These are phyloP conservation scores for Jacaranda copaia DNA, from an alignment of 257 asterid genomes.

Conservation along the genomic window DNA sequence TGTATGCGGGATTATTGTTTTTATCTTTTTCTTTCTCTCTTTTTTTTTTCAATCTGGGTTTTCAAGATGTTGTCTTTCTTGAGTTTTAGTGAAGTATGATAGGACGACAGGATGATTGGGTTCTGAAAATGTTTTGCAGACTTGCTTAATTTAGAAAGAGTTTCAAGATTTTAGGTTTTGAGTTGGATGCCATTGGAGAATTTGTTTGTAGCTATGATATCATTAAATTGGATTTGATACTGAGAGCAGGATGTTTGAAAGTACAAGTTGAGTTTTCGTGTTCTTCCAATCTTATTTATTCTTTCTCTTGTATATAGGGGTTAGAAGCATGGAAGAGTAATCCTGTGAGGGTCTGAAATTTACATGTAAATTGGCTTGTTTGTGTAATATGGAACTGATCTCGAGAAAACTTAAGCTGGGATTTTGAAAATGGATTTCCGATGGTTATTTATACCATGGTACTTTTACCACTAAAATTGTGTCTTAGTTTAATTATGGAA, in stretches of 20 bases:
- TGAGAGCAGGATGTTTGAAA: conserved; percentile 3
- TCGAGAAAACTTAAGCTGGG: background rate
- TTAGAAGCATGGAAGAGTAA: background rate
- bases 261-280: background rate
- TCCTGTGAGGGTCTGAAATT: background rate
- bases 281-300: background rate
- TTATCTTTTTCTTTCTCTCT: background rate
- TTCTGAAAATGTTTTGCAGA: background rate
- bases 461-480: background rate
- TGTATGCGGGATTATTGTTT: background rate
- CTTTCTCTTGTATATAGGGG: background rate
- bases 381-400: conserved; percentile 2
- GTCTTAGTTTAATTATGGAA: background rate
- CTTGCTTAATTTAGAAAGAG: conserved; percentile 8
- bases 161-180: background rate
- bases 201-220: background rate
- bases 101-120: conserved; percentile 25
- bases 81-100: conserved; percentile 27
- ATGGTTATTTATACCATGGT: background rate
- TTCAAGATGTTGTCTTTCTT: background rate
- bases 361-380: background rate
- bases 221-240: background rate
- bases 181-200: conserved; percentile 10
- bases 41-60: background rate
- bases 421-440: background rate